Base-by-base conservation (phyloP, 2,329 filamentous ascomycete species). In the Aspergillus felis region DNA sequence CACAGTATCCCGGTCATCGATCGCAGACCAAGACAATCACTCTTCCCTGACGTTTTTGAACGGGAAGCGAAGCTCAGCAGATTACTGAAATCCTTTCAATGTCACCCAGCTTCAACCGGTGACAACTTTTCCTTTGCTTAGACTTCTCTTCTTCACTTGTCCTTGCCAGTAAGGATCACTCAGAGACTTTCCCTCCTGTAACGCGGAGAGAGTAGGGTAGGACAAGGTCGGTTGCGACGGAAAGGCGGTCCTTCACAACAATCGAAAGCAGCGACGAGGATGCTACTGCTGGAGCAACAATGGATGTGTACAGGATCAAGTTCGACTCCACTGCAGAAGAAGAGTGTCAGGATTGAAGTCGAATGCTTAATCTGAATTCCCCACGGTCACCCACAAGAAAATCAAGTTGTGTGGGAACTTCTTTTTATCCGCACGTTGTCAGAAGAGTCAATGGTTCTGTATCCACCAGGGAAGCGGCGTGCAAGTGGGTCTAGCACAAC, bases 361-460 rank as follows among this genome's bases (percentile, higher is more conserved):
- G 65, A 64, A 72, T 68, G 70, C 68, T 72, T 71, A 69, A 68
- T 68, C 64, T 64, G 63, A 71, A 69, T 69, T 74, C 72, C 71
- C 72, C 72, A 74, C 71, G 72, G 71, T 69, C 69, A 71, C 68
- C 71, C 71, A 74, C 71, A 71, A 66, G 58, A 66, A 61, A 66
- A 68, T 64, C 59, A 58, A 70, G 66, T 68, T 65, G 68, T 71
- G 70, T 74, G 72, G 71, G 68, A 72, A 73, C 68, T 70, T 67
- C 60, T 69, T 68, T 68, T 73, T 74, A 74, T 73, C 72, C 71
- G 72, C 72, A 74, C 71, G 72, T 73, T 72, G 71, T 73, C 64
- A 70, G 62, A 69, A 66, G 61, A 66, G 66, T 68, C 64, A 66
- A 71, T 70, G 69, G 68, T 69, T 69, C 64, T 71, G 71, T 69